Evolutionary conservation across 2,329 filamentous ascomycete species (phyloP).

Genomic region (Lasiodiplodia citricola): DNA sequence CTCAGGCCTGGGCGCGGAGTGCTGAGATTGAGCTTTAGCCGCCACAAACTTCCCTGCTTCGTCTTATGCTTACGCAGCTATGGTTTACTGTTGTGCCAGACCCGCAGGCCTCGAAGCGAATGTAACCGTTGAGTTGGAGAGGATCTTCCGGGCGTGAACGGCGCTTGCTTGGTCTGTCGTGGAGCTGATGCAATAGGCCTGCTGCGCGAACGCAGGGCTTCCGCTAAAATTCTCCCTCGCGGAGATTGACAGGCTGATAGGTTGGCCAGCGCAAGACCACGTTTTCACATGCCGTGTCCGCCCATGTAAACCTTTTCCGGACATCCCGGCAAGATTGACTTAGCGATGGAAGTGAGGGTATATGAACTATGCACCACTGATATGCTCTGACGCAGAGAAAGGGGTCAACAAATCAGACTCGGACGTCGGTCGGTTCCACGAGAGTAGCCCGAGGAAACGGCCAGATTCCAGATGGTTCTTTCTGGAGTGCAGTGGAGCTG

Average conservation of each 20-base stretch:
- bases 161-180: background rate
- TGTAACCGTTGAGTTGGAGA: background rate
- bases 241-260: background rate
- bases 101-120: background rate
- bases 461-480: background rate
- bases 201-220: background rate
- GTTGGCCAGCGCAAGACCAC: background rate
- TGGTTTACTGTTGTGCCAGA: background rate
- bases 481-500: background rate
- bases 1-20: background rate
- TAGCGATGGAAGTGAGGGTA: background rate
- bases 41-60: background rate
- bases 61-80: background rate
- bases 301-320: background rate
- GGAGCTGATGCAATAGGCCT: background rate
- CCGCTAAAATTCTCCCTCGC: background rate
- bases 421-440: background rate
- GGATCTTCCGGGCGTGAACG: background rate
- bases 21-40: background rate
- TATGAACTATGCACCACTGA: background rate
- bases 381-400: background rate
- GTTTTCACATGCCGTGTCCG: conserved; percentile 4
- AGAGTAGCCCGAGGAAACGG: background rate
- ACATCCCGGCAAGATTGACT: background rate
- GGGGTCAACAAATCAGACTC: background rate